Evolutionary conservation across 163 green algal genomes (phyloP).

Genomic region (Trebouxiophyceae sp.): DNA sequence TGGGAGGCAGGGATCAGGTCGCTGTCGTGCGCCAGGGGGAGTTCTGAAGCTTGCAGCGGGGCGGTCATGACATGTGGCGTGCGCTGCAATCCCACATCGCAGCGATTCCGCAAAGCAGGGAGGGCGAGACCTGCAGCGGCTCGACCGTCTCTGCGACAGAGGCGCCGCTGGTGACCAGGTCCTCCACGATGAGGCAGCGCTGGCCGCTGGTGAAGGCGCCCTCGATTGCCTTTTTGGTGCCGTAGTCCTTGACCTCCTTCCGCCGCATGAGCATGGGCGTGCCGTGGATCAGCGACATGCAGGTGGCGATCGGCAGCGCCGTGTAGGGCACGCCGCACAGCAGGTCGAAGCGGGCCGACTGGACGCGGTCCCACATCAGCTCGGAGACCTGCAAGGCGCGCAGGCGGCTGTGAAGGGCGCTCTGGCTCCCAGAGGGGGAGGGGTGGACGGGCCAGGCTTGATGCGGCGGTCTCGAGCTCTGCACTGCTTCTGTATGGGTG

Average conservation of each 20-base stretch:
- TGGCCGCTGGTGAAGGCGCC: conserved; percentile 83
- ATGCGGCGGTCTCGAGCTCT: too few species aligned
- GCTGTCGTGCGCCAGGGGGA: too few species aligned
- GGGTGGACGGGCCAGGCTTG: too few species aligned
- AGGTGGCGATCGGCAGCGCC: conserved; percentile 96
- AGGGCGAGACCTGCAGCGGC: conserved; percentile 78
- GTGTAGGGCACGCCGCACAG: conserved; percentile 99
- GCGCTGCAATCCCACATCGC: too few species aligned
- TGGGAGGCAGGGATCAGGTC: too few species aligned
- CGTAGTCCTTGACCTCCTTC: conserved; percentile 99
- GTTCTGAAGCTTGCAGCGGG: too few species aligned
- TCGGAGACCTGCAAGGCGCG: conserved; percentile 54
- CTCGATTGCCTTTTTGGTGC: conserved; percentile 96
- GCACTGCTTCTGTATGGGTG: too few species aligned
- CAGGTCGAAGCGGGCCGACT: conserved; percentile 76
- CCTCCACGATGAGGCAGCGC: conserved; percentile 94
- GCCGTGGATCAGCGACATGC: conserved; percentile 84
- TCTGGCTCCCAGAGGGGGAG: too few species aligned
- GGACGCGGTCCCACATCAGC: conserved; percentile 82
- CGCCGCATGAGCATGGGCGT: conserved; percentile 96
- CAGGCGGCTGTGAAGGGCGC: not conserved
- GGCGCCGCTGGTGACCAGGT: conserved; percentile 93
- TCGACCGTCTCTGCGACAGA: conserved; percentile 97
- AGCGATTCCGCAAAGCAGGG: too few species aligned
- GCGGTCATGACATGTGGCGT: too few species aligned